Evolutionary conservation across 2,329 filamentous ascomycete genomes (phyloP), one percentile per base, ranked within the genome.

Genomic region (Biscogniauxia sp.): DNA sequence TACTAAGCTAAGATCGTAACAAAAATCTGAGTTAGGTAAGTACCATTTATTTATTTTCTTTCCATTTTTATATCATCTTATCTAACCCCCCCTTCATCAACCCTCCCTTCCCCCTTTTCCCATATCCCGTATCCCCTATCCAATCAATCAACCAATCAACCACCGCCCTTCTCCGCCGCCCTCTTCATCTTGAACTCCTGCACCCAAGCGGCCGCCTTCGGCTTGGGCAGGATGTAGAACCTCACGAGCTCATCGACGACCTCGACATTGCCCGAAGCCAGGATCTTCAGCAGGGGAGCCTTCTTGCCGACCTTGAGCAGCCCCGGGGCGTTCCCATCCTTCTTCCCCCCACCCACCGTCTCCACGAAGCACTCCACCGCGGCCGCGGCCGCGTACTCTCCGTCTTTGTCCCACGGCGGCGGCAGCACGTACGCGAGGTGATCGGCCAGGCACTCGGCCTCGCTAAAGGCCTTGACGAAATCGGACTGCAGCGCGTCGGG

Each of bases 291-390:
- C 67, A 98, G 75, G 20, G 86, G 80, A 65, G 95, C 82, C 72
- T 94, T 95, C 83, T 91, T 93, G 54, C 95, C 94, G 20, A 93
- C 88, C 79, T 96, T 97, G 70, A 97, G 86, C 69, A 99, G 75
- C 0, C 93, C 28, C 3, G 28, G 28, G 11, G 28, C 93, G 0
- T 92, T 92, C 0, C 81, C 80, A 5, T 23, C 23, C 23, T 23
- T 5, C 23, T 23, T 23, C 0, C 93, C 93, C 0, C 93, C 93
- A 0, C 81, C 79, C 3, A 78, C 77, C 0, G 93, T 98, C 79
- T 97, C 93, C 80, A 96, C 89, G 75, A 92, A 98, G 70, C 92
- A 95, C 68, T 97, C 93, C 4, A 97, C 91, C 0, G 77, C 80
- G 0, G 80, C 80, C 1, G 82, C 68, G 0, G 56, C 8, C 3